Evolutionary conservation across 805 yeast species (phyloP), one percentile per base, ranked within the genome.

Genomic region (Saccharomyces eubayanus): DNA sequence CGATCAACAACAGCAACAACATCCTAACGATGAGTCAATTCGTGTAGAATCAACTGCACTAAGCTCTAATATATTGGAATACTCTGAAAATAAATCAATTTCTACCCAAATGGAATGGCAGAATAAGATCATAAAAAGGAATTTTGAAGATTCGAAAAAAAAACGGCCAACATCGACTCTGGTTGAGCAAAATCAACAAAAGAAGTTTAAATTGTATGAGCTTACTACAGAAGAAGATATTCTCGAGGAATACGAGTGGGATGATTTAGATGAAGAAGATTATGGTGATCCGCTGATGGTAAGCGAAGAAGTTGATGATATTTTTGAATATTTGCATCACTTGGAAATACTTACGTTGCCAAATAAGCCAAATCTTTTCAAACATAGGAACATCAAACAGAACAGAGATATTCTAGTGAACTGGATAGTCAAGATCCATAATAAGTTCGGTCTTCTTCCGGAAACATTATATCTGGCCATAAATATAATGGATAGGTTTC

Each of bases 391-490:
- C 48, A 70, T 72, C 24, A 69, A 66, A 9, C 63, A 64, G 24
- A 68, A 69, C 47, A 79, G 97, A 61, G 85, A 87, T 46, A 86
- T 88, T 50, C 74, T 89, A 55, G 89, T 89, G 12, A 96, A 90
- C 71, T 89, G 97, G 97, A 77, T 89, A 70, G 87, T 87, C 45
- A 91, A 87, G 65, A 87, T 89, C 70, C 96, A 89, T 74, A 72
- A 80, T 59, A 80, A 87, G 66, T 89, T 89, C 71, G 78, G 89
- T 56, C 74, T 90, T 56, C 74, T 89, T 45, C 96, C 96, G 5
- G 97, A 89, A 69, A 88, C 96, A 10, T 75, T 89, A 54, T 89
- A 81, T 64, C 74, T 89, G 59, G 87, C 96, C 6, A 83, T 87
- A 54, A 89, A 89, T 69, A 72, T 88, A 47, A 83, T 89, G 86